These are phyloP conservation scores for Phylloporus sp. DNA, from an alignment of 768 basidiomycete genomes.

Conservation along the genomic window DNA sequence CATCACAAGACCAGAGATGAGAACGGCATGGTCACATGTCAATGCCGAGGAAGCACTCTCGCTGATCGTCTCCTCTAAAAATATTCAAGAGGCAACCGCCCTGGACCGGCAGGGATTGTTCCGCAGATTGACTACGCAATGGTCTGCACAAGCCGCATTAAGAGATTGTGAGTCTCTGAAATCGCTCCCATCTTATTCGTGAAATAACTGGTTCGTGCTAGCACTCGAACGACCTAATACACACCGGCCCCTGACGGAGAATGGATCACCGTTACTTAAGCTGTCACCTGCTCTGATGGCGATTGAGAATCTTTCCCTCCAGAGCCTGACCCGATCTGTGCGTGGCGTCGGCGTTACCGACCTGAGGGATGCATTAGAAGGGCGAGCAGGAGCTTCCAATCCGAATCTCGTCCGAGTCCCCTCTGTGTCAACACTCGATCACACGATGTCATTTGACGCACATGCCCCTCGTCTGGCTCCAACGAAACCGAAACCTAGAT, in stretches of 20 bases:
- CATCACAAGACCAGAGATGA: conserved; percentile 19
- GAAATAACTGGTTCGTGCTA: conserved; percentile 19
- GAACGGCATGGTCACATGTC: conserved; percentile 36
- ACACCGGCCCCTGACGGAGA: conserved; percentile 65
- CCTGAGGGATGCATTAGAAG: conserved; percentile 84
- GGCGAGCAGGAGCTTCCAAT: conserved; percentile 79
- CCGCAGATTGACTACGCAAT: conserved; percentile 51
- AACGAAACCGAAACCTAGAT: conserved; percentile 51
- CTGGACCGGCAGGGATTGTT: conserved; percentile 55
- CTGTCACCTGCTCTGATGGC: conserved; percentile 87
- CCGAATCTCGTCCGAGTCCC: conserved; percentile 63
- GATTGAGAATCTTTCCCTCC: conserved; percentile 84
- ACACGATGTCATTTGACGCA: conserved; percentile 48
- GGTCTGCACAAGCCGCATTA: conserved; percentile 75
- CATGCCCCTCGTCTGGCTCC: conserved; percentile 41
- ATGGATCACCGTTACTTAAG: conserved; percentile 69
- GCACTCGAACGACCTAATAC: conserved; percentile 52
- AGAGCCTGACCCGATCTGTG: conserved; percentile 74
- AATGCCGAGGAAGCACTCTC: conserved; percentile 52
- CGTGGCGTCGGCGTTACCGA: conserved; percentile 85
- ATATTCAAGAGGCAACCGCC: conserved; percentile 61
- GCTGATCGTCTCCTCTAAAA: conserved; percentile 48
- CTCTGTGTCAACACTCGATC: conserved; percentile 76
- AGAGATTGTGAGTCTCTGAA: conserved; percentile 59
- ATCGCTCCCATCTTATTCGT: conserved; percentile 10